Conservation (phyloP, 2,329 filamentous ascomycete species). For the Trichoderma sp. region DNA sequence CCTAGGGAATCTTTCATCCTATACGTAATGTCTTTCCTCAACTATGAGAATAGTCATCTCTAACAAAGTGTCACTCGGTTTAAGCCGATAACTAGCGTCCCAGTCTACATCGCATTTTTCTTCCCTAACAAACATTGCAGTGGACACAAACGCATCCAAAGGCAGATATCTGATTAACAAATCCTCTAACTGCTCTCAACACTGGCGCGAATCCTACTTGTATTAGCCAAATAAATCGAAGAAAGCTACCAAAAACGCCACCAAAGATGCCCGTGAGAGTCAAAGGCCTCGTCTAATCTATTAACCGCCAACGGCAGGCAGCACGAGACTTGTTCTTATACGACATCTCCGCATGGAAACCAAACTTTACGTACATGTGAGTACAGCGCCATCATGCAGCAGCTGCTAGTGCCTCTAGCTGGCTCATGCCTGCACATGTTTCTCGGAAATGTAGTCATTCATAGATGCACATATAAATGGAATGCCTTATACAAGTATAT, state of each 20-base stretch:
- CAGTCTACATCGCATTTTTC: not conserved
- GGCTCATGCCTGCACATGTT: not conserved
- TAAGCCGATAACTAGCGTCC: not conserved
- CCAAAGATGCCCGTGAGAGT: not conserved
- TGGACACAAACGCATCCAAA: not conserved
- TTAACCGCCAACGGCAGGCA: not conserved
- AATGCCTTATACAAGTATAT: not conserved
- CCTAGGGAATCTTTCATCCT: not conserved
- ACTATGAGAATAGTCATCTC: not conserved
- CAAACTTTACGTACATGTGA: not conserved
- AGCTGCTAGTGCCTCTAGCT: not conserved
- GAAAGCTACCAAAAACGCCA: not conserved
- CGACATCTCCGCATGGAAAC: not conserved
- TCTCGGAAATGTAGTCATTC: too few relatives aligned
- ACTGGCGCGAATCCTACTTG: not conserved
- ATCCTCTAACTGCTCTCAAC: slow-evolving; percentile 5
- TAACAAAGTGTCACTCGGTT: not conserved
- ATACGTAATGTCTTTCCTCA: not conserved
- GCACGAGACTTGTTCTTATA: not conserved
- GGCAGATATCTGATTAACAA: slow-evolving; percentile 3
- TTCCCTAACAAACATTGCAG: not conserved
- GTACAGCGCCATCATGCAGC: not conserved
- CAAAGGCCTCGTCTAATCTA: slow-evolving; percentile 1
- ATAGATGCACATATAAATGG: too few relatives aligned
- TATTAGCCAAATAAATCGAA: not conserved